Conservation (phyloP, 1,284 basidiomycete genomes). For the Schizophyllum amplum region DNA sequence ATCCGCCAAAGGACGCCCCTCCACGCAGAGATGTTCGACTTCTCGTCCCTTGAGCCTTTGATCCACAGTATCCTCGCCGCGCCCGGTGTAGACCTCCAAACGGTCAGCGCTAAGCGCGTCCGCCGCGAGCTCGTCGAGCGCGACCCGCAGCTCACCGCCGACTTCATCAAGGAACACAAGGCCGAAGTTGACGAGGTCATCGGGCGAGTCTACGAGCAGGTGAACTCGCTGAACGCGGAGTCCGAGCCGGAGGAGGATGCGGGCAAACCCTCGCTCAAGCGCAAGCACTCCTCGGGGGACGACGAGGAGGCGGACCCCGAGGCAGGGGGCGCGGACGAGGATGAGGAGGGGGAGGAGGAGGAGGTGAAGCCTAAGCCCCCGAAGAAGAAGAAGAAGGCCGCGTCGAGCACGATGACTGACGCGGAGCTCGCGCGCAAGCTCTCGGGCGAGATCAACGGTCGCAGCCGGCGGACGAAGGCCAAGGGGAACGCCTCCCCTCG, state of each 20-base stretch:
- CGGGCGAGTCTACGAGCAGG: slow-evolving; percentile 46
- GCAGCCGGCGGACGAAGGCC: slow-evolving; percentile 39
- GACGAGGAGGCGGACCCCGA: slow-evolving; percentile 26
- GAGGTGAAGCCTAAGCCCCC: slow-evolving; percentile 23
- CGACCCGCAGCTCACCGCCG: slow-evolving; percentile 42
- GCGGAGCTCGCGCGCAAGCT: slow-evolving; percentile 65
- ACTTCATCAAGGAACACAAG: slow-evolving; percentile 51
- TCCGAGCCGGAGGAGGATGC: slow-evolving; percentile 22
- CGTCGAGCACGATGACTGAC: slow-evolving; percentile 42
- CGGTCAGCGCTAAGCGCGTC: slow-evolving; percentile 74
- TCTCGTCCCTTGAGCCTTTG: slow-evolving; percentile 42
- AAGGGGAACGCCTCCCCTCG: slow-evolving; percentile 17
- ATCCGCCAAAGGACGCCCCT: slow-evolving; percentile 21
- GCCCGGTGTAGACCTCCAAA: slow-evolving; percentile 61
- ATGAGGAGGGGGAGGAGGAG: slow-evolving; percentile 21
- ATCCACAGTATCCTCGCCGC: slow-evolving; percentile 61
- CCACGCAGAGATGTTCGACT: slow-evolving; percentile 24
- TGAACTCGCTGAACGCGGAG: slow-evolving; percentile 34
- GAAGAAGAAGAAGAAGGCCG: slow-evolving; percentile 28
- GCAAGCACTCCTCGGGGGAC: slow-evolving; percentile 25
- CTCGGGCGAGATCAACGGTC: slow-evolving; percentile 63
- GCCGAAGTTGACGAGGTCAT: slow-evolving; percentile 53
- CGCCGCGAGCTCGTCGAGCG: slow-evolving; percentile 51
- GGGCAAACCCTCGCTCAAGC: slow-evolving; percentile 24
- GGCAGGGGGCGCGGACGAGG: slow-evolving; percentile 16